Percentiles rank a stretch among this genome's conserved stretches.
Conservation (phyloP, 345 rosid species). For the Jatropha curcas region DNA sequence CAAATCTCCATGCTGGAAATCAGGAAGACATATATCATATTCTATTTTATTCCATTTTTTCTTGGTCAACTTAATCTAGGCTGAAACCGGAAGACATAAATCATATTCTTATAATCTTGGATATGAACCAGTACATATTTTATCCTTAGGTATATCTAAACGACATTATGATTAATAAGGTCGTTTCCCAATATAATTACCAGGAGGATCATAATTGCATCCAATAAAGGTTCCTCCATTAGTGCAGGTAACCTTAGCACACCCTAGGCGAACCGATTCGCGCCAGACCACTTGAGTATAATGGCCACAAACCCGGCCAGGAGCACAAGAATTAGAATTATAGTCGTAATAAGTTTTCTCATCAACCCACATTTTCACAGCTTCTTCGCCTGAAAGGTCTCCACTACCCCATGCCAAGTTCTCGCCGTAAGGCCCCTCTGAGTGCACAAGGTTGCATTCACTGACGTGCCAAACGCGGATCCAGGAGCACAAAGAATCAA, state of each 20-base stretch:
- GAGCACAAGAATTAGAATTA: conserved; percentile 50
- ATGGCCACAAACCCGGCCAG: conserved; percentile 54
- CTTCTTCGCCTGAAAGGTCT: conserved; percentile 25
- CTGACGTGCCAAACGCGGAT: no score
- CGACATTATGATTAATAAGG: conserved; percentile 32
- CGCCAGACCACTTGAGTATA: conserved; percentile 79
- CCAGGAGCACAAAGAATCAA: no score
- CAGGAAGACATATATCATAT: no score
- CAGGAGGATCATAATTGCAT: conserved; percentile 67
- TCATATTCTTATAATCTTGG: no score
- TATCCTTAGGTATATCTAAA: not conserved
- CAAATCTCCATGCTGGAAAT: no score
- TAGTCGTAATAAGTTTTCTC: conserved; percentile 56
- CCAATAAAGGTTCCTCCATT: conserved; percentile 48
- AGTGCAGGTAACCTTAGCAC: conserved; percentile 61
- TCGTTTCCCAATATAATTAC: conserved; percentile 47
- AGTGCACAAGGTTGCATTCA: conserved; percentile 41
- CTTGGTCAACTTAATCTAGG: no score
- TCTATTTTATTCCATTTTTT: no score
- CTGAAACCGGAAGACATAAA: no score
- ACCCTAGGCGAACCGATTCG: conserved; percentile 49
- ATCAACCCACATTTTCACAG: conserved; percentile 52
- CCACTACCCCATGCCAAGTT: conserved; percentile 35
- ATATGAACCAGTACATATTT: no score
- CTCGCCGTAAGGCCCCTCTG: conserved; percentile 40